Evolutionary conservation across 1,284 basidiomycete genomes (phyloP).

Genomic region (Leccinum variabile): DNA sequence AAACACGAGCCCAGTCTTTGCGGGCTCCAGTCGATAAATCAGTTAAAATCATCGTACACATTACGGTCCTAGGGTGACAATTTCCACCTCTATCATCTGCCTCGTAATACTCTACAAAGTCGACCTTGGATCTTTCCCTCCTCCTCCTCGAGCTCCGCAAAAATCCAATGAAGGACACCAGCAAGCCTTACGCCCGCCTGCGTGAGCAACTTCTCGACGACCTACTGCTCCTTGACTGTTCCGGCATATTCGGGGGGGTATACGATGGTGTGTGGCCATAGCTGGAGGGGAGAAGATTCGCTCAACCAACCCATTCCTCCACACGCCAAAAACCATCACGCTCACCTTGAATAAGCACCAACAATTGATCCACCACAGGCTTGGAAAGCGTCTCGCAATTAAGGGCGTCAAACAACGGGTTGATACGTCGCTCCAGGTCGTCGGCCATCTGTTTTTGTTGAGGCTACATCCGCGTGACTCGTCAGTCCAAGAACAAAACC

Average conservation of each 20-base stretch:
- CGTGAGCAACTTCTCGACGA: slow-evolving; percentile 80
- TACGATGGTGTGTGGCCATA: slow-evolving; percentile 67
- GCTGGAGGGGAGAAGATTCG: slow-evolving; percentile 47
- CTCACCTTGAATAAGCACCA: slow-evolving; percentile 66
- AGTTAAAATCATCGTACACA: neutral
- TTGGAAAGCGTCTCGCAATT: slow-evolving; percentile 89
- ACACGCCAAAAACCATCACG: neutral
- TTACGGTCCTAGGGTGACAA: neutral
- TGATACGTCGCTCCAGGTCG: slow-evolving; percentile 87
- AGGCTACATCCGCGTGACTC: slow-evolving; percentile 43
- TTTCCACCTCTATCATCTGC: neutral
- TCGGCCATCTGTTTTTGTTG: slow-evolving; percentile 84
- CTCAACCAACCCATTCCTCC: slow-evolving; percentile 46
- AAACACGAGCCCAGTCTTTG: too few relatives aligned
- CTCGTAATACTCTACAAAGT: neutral
- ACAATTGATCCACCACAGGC: slow-evolving; percentile 66
- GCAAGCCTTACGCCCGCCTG: slow-evolving; percentile 83
- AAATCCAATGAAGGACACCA: slow-evolving; percentile 76
- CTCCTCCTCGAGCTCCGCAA: slow-evolving; percentile 31
- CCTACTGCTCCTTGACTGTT: slow-evolving; percentile 60
- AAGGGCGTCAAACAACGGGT: slow-evolving; percentile 84
- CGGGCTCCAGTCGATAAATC: too few relatives aligned
- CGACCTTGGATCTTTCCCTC: neutral
- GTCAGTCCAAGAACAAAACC: slow-evolving; percentile 1
- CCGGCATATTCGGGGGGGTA: slow-evolving; percentile 76